Percentiles rank a stretch among this genome's conserved stretches.
Evolutionary conservation across 495 filamentous ascomycete species (phyloP).

Genomic region (Acidomyces sp.): DNA sequence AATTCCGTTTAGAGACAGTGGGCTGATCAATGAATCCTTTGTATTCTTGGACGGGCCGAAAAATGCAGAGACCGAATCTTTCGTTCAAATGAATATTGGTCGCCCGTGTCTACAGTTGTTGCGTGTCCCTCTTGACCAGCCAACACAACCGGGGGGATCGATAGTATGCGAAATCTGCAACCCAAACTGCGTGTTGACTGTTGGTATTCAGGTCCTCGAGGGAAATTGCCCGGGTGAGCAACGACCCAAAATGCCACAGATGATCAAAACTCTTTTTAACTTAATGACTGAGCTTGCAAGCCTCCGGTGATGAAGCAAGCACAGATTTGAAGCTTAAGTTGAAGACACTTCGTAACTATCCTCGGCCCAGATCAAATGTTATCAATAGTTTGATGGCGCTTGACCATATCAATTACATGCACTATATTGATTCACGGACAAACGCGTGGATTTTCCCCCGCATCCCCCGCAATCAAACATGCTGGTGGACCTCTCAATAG

Average conservation of each 20-base stretch:
- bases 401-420: too few relatives aligned
- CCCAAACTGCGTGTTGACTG: conserved; percentile 1
- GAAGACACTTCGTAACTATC: too few relatives aligned
- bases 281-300: conserved; percentile 4
- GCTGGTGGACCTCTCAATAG: too few relatives aligned
- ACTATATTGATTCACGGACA: too few relatives aligned
- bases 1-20: neutral
- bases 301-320: neutral
- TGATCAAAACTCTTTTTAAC: conserved; percentile 1
- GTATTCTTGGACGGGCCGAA: conserved; percentile 2
- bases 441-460: too few relatives aligned
- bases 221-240: conserved; percentile 3
- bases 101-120: conserved; percentile 2
- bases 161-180: conserved; percentile 1
- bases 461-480: too few relatives aligned
- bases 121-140: too few relatives aligned
- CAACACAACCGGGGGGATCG: neutral
- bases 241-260: conserved; percentile 1
- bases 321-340: too few relatives aligned
- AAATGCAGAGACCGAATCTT: neutral
- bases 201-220: conserved; percentile 1
- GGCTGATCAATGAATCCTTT: too few relatives aligned
- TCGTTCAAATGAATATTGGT: neutral
- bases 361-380: too few relatives aligned
- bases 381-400: too few relatives aligned